Conservation (phyloP, 2,329 filamentous ascomycete genomes). For the Elsinoe batatas region DNA sequence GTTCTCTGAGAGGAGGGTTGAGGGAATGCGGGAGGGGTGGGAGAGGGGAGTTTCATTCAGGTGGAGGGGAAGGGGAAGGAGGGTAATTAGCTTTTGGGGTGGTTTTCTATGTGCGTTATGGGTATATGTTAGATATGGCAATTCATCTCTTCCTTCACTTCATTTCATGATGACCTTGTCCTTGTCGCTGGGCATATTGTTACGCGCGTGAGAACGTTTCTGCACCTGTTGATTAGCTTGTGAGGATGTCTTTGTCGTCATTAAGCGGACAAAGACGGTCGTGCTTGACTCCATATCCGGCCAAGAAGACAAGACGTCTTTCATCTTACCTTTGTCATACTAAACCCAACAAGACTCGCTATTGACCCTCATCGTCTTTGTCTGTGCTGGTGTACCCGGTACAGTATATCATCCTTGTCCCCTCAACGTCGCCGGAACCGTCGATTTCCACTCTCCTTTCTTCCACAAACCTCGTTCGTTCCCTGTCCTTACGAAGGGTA, state of each 20-base stretch:
- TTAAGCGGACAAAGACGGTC: neutral
- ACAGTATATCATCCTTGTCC: slow-evolving; percentile 7
- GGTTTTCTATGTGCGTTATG: neutral
- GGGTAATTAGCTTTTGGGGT: neutral
- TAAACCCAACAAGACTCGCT: neutral
- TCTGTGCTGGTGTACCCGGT: neutral
- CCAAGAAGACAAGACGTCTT: neutral
- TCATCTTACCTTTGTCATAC: neutral
- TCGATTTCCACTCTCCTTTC: slow-evolving; percentile 2
- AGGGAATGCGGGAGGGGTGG: too few species aligned
- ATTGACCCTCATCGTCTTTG: neutral
- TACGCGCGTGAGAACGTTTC: neutral
- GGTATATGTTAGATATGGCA: slow-evolving; percentile 2
- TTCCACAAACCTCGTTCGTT: neutral
- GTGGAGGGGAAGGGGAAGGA: neutral
- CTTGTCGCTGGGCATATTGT: neutral
- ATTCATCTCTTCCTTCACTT: neutral
- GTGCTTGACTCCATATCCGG: neutral
- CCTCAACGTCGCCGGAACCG: neutral
- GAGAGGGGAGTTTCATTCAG: neutral
- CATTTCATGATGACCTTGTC: neutral
- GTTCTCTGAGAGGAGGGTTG: neutral
- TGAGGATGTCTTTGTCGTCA: neutral
- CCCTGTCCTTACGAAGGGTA: neutral
- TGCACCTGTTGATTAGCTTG: neutral